A percentile compares a stretch with the other conserved stretches of the same genome.
These are phyloP conservation scores for Stentor coeruleus DNA, from an alignment of 73 alveolate species.

Conservation along the genomic window DNA sequence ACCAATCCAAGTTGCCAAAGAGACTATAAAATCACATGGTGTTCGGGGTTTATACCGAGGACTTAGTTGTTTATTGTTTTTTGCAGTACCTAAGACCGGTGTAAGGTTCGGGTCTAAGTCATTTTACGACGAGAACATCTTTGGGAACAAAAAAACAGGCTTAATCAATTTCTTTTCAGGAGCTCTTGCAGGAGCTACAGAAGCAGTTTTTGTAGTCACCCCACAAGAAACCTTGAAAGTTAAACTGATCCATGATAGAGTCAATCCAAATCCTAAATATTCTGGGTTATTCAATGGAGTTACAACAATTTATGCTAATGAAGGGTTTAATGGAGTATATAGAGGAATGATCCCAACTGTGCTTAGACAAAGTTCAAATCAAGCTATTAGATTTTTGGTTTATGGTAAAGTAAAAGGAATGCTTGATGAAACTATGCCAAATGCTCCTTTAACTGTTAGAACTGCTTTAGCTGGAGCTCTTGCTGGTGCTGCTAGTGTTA, in stretches of 20 bases:
- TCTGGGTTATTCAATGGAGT: slow-evolving; percentile 82
- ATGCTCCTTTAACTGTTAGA: slow-evolving; percentile 6
- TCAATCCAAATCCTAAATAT: slow-evolving; percentile 69
- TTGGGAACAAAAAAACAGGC: slow-evolving; percentile 36
- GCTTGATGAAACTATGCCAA: slow-evolving; percentile 16
- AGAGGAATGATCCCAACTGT: slow-evolving; percentile 82
- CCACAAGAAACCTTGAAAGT: slow-evolving; percentile 89
- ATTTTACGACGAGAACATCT: slow-evolving; percentile 55
- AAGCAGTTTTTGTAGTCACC: slow-evolving; percentile 88
- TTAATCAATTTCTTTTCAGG: slow-evolving; percentile 68
- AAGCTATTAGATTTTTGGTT: slow-evolving; percentile 86
- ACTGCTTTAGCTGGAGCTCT: slow-evolving; percentile 81
- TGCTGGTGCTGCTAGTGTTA: slow-evolving; percentile 84
- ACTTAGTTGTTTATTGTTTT: slow-evolving; percentile 70
- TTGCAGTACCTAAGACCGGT: slow-evolving; percentile 87
- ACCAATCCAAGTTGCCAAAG: slow-evolving; percentile 51
- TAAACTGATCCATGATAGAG: slow-evolving; percentile 82
- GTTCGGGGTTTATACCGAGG: slow-evolving; percentile 82
- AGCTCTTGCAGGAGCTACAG: slow-evolving; percentile 82
- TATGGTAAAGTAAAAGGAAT: slow-evolving; percentile 67
- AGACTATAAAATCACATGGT: slow-evolving; percentile 60
- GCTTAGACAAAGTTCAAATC: slow-evolving; percentile 75
- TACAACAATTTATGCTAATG: slow-evolving; percentile 49
- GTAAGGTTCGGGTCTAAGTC: slow-evolving; percentile 78
- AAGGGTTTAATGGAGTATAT: slow-evolving; percentile 79